These are phyloP conservation scores for Sphaerostilbella broomeana DNA, from an alignment of 2,329 filamentous ascomycete genomes.

Conservation along the genomic window DNA sequence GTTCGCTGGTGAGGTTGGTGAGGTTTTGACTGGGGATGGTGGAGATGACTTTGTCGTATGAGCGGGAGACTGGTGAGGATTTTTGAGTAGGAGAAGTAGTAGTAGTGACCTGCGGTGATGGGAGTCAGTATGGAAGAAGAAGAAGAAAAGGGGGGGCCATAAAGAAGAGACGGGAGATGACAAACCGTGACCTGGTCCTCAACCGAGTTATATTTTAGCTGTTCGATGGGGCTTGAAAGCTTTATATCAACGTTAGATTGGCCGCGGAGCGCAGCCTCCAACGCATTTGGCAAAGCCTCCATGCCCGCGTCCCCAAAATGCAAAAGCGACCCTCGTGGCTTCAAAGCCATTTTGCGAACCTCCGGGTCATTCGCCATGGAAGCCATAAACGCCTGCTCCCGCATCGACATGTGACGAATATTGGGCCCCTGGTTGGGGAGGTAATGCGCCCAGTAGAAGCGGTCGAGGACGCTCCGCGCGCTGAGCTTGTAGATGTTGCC, in stretches of 20 bases:
- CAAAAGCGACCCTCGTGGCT: slow-evolving; percentile 26
- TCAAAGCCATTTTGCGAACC: slow-evolving; percentile 26
- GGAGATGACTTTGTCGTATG: slow-evolving; percentile 56
- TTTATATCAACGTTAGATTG: slow-evolving; percentile 56
- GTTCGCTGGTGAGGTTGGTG: slow-evolving; percentile 29
- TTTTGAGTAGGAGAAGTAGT: slow-evolving; percentile 14
- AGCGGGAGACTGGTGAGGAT: slow-evolving; percentile 11
- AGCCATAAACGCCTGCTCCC: slow-evolving; percentile 25
- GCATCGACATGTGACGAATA: slow-evolving; percentile 34
- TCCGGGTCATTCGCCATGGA: slow-evolving; percentile 23
- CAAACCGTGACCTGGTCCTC: slow-evolving; percentile 38
- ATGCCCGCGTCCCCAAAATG: slow-evolving; percentile 51
- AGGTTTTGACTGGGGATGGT: slow-evolving; percentile 51
- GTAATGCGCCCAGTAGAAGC: slow-evolving; percentile 27
- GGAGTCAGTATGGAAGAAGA: not conserved
- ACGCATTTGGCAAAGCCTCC: slow-evolving; percentile 48
- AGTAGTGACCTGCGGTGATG: slow-evolving; percentile 15
- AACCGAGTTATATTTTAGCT: slow-evolving; percentile 35
- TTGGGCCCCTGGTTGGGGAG: slow-evolving; percentile 26
- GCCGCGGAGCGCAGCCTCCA: slow-evolving; percentile 44
- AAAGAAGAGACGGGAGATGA: not conserved
- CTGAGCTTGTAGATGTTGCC: slow-evolving; percentile 81
- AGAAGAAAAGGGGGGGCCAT: not conserved
- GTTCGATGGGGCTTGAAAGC: slow-evolving; percentile 40
- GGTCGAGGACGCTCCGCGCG: slow-evolving; percentile 49